Conservation (phyloP, 2,329 filamentous ascomycete species). For the Penicillium glabrum region DNA sequence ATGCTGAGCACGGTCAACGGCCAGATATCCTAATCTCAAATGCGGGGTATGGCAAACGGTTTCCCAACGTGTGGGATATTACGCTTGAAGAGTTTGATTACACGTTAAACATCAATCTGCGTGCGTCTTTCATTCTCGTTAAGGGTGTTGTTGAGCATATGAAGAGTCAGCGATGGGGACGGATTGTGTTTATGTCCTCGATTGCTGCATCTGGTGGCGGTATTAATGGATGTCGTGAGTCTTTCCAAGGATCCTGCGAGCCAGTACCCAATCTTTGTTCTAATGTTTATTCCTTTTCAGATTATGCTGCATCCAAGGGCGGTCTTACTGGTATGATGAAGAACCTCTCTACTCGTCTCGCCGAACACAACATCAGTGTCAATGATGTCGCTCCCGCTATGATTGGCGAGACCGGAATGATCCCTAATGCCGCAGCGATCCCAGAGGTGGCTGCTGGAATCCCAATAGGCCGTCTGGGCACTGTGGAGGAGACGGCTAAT, state of each 20-base stretch:
- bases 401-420: slow-evolving; percentile 66
- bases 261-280: background rate
- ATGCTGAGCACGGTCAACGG: slow-evolving; percentile 51
- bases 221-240: slow-evolving; percentile 60
- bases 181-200: slow-evolving; percentile 64
- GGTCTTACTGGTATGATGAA: slow-evolving; percentile 66
- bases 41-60: slow-evolving; percentile 65
- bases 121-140: slow-evolving; percentile 61
- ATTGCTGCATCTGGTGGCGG: slow-evolving; percentile 64
- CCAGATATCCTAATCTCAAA: slow-evolving; percentile 67
- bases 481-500: slow-evolving; percentile 60
- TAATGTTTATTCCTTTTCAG: slow-evolving; percentile 15
- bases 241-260: background rate
- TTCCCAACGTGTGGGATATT: slow-evolving; percentile 58
- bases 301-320: slow-evolving; percentile 61
- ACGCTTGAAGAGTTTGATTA: slow-evolving; percentile 64
- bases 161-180: slow-evolving; percentile 60
- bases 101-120: slow-evolving; percentile 62
- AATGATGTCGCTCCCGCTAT: slow-evolving; percentile 70
- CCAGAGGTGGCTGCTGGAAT: slow-evolving; percentile 61
- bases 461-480: slow-evolving; percentile 59
- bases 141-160: slow-evolving; percentile 63
- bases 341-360: slow-evolving; percentile 61
- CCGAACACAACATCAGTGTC: slow-evolving; percentile 62
- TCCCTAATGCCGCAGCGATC: slow-evolving; percentile 58